phyloP scores from a whole-genome alignment of 139 green algal species.

The Ulvella scutata region DNA sequence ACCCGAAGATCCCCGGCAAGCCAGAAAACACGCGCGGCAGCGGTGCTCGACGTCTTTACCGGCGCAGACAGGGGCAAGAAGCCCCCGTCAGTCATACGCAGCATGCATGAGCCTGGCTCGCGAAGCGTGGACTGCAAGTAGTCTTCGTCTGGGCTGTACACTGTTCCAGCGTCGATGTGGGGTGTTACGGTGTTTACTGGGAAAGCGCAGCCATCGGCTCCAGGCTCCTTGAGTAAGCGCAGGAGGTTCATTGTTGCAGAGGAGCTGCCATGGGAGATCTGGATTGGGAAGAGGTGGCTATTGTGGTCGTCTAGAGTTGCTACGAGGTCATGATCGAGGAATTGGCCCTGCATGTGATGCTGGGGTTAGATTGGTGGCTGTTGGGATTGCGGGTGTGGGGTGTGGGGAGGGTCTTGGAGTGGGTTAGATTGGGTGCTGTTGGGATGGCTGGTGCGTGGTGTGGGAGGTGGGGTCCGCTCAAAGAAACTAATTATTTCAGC shows the following conservation, averaged over 20 bases:
- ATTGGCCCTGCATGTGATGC: neutral
- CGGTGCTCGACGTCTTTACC: neutral
- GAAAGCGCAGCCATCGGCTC: neutral
- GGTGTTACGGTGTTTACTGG: neutral
- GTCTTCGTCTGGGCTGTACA: neutral
- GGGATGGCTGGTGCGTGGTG: too few relatives aligned
- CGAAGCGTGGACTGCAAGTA: neutral
- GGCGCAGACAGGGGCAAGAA: neutral
- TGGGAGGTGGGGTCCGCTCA: too few relatives aligned
- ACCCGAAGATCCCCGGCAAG: neutral
- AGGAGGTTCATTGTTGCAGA: neutral
- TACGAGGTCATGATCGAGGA: neutral
- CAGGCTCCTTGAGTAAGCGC: neutral
- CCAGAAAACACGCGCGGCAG: too few relatives aligned
- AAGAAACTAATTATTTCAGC: too few relatives aligned
- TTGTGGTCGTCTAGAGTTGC: neutral
- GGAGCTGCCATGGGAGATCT: neutral
- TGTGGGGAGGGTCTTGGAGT: too few relatives aligned
- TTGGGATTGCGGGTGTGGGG: too few relatives aligned
- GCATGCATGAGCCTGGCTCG: neutral
- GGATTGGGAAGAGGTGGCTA: neutral
- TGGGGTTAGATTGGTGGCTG: neutral
- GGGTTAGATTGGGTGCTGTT: too few relatives aligned
- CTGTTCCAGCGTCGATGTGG: neutral
- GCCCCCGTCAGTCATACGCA: neutral